Evolutionary conservation across 1,284 basidiomycete genomes (phyloP).

Genomic region (Leccinum ponderosum): DNA sequence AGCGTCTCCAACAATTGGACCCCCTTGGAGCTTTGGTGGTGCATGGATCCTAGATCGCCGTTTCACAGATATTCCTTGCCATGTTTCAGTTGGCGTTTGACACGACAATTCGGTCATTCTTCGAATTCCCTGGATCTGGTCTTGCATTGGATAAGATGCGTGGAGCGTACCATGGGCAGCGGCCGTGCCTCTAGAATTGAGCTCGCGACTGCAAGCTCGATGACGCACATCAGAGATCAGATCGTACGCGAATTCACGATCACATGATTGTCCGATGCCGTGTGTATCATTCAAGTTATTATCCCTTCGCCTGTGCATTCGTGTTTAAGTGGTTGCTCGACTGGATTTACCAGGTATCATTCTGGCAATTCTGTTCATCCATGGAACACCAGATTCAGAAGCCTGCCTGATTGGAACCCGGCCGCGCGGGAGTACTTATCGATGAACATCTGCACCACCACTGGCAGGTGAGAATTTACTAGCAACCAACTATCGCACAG

Average conservation of each 20-base stretch:
- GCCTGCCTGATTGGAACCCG: not conserved
- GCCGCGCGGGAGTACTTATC: not conserved
- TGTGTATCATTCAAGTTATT: too few species aligned
- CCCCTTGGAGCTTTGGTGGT: too few species aligned
- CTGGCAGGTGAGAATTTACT: not conserved
- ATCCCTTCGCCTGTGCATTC: too few species aligned
- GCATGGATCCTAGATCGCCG: not conserved
- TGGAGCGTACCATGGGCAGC: not conserved
- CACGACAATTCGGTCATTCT: not conserved
- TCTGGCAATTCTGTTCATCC: not conserved
- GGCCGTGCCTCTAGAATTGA: not conserved
- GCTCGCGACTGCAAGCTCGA: not conserved
- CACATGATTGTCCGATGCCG: not conserved
- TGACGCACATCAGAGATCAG: not conserved
- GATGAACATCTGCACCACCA: not conserved
- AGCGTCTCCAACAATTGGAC: too few species aligned
- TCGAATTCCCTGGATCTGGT: not conserved
- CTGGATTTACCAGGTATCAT: not conserved
- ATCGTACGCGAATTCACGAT: not conserved
- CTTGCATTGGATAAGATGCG: not conserved
- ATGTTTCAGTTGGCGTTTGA: not conserved
- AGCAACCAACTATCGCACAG: not conserved
- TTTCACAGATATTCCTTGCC: not conserved
- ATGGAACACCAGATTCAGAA: not conserved
- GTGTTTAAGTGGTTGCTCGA: not conserved